These are phyloP conservation scores for Oxyria digyna DNA, from an alignment of 148 eudicot species.

Conservation along the genomic window DNA sequence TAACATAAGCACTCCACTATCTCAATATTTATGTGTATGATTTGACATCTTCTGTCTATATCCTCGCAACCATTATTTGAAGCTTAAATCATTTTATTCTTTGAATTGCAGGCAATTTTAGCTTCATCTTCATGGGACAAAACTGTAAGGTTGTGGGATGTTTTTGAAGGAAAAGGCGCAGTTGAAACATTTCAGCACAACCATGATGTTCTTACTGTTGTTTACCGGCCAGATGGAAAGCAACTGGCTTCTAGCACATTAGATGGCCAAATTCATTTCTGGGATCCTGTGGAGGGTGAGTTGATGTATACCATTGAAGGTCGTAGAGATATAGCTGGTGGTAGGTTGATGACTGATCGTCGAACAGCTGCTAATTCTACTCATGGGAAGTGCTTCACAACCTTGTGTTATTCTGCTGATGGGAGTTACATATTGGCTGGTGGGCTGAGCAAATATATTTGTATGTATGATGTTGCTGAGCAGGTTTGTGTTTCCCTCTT, in stretches of 20 bases:
- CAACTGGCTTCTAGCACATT: constrained; percentile 91
- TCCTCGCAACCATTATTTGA: neutral
- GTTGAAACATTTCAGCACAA: constrained; percentile 86
- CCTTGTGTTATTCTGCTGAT: constrained; percentile 88
- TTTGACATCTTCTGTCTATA: neutral
- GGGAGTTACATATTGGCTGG: too few species aligned
- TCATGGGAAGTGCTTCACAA: constrained; percentile 87
- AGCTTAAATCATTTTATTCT: neutral
- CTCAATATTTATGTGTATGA: neutral
- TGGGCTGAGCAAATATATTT: constrained; percentile 87
- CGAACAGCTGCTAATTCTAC: constrained; percentile 80
- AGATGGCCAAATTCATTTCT: constrained; percentile 89
- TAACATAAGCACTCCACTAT: neutral
- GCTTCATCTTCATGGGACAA: constrained; percentile 99
- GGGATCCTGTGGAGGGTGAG: constrained; percentile 93
- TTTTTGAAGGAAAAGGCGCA: constrained; percentile 89
- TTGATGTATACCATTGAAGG: constrained; percentile 88
- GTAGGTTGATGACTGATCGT: constrained; percentile 87
- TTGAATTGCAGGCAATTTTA: constrained; percentile 48
- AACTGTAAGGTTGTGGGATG: constrained; percentile 91
- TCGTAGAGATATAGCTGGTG: constrained; percentile 93
- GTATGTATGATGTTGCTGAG: constrained; percentile 96
- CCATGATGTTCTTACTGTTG: constrained; percentile 95
- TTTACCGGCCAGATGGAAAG: constrained; percentile 95
- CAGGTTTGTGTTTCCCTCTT: constrained; percentile 42